A percentile compares a stretch with the other conserved stretches of the same genome.
phyloP scores from a whole-genome alignment of 2,329 filamentous ascomycete species.

The Falciphora oryzae region DNA sequence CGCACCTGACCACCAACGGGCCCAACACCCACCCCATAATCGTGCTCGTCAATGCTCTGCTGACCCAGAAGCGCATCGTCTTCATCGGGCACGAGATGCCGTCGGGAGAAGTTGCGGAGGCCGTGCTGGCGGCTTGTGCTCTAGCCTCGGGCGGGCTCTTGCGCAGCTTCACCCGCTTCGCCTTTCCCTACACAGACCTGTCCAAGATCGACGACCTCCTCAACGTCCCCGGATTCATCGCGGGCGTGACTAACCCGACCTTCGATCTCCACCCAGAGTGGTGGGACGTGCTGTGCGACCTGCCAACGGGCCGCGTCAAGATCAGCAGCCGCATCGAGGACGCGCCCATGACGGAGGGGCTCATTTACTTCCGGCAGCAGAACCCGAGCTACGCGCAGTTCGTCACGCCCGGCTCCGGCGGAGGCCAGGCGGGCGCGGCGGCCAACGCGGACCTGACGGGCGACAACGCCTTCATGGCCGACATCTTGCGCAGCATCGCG shows the following conservation, averaged over 20 bases:
- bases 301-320: constrained; percentile 87
- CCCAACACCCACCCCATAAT: constrained; percentile 89
- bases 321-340: constrained; percentile 85
- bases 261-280: constrained; percentile 94
- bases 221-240: constrained; percentile 95
- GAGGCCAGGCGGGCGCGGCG: constrained; percentile 19
- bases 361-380: constrained; percentile 82
- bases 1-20: constrained; percentile 90
- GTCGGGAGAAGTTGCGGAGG: constrained; percentile 92
- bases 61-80: constrained; percentile 94
- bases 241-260: constrained; percentile 93
- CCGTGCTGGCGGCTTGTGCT: constrained; percentile 94
- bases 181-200: constrained; percentile 95
- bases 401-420: constrained; percentile 33
- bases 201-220: constrained; percentile 96
- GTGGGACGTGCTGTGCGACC: constrained; percentile 96
- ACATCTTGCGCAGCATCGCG: constrained; percentile 75
- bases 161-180: constrained; percentile 88
- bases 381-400: constrained; percentile 52
- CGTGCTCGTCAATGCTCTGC: constrained; percentile 85
- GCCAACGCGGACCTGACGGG: constrained; percentile 64
- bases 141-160: constrained; percentile 89
- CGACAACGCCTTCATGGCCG: constrained; percentile 82
- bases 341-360: constrained; percentile 75
- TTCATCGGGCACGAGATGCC: constrained; percentile 94